Evolutionary conservation across 2,329 filamentous ascomycete species (phyloP), one percentile per base, ranked within the genome.

Genomic region (Pseudocercospora vitis): DNA sequence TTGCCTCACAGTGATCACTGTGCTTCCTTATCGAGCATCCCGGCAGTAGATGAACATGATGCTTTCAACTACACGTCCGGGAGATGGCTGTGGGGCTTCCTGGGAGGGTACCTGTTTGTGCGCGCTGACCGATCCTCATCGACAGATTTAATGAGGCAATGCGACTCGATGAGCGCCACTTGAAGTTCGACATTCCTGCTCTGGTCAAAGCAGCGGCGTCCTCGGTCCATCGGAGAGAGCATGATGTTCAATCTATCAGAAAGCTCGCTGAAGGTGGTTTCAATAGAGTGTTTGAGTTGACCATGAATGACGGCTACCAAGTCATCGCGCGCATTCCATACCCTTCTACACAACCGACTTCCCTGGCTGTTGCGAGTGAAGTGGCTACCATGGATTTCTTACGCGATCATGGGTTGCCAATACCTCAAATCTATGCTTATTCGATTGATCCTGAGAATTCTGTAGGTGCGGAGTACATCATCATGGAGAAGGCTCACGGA

Each of bases 351-450:
- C 44, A 62, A 23, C 64, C 60, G 14, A 59, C 50, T 29, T 3
- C 18, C 1, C 56, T 65, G 2, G 48, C 58, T 2, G 56, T 57
- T 7, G 62, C 65, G 3, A 67, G 63, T 52, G 66, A 66, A 35
- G 64, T 65, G 6, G 65, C 66, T 4, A 68, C 65, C 1, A 63
- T 68, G 59, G 55, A 59, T 16, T 53, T 59, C 9, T 53, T 64
- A 35, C 48, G 59, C 4, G 16, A 28, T 4, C 52, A 61, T 28
- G 54, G 56, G 12, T 33, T 68, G 4, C 64, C 63, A 24, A 47
- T 53, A 6, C 65, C 63, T 2, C 42, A 14, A 9, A 53, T 66
- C 2, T 59, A 54, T 21, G 58, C 24, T 4, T 65, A 65, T 32
- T 58, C 57, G 3, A 7, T 31, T 4, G 35, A 56, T 18, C 21